Base-by-base conservation (phyloP, 2,329 filamentous ascomycete species). In the Sporothrix brasiliensis region DNA sequence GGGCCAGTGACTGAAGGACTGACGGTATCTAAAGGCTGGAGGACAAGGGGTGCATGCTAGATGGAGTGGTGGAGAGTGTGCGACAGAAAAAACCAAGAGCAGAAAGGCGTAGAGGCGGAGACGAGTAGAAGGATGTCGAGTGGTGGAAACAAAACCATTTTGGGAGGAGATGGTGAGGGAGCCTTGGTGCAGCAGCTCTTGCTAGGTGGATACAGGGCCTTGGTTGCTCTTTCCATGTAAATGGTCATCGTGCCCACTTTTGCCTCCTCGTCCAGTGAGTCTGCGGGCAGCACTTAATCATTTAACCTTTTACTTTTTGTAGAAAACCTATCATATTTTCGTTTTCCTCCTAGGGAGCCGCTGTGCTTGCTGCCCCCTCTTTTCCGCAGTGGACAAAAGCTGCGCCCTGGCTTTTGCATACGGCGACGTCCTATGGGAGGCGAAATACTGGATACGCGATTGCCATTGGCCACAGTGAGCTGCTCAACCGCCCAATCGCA, bases 321-420 rank as follows among this genome's bases (percentile, higher is more conserved):
- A 24, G 24, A 24, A 24, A 24, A 34, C 44, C 49, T 44, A 1
- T 70, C 27, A n/a, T 47, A 27, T 34, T 44, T 44, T 44, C 41
- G 41, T 3, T 16, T 44, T 44, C 4, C 3, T 58, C 65, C 50
- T 61, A 13, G n/a, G 58, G 41, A 61, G 58, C 58, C 58, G 47
- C 58, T 63, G 47, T 63, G 5, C 21, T 24, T 63, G 58, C 58
- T 47, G 50, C 47, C 41, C 27, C 24, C 52, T 61, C 39, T 68
- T 47, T 56, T 70, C 9, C 27, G 68, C 67, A 72, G 67, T 63
- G 39, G 54, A 63, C 49, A 24, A n/a, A 61, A 49, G 50, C 68
- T 75, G 74, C 75, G 76, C 78, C 76, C 78, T 75, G 74, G 78
- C 75, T 75, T 75, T 74, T 79, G 79, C 79, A 80, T 78, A 76